Evolutionary conservation across 1,284 basidiomycete genomes (phyloP), one percentile per base, ranked within the genome.

Genomic region (Leccinum subspadiceum): DNA sequence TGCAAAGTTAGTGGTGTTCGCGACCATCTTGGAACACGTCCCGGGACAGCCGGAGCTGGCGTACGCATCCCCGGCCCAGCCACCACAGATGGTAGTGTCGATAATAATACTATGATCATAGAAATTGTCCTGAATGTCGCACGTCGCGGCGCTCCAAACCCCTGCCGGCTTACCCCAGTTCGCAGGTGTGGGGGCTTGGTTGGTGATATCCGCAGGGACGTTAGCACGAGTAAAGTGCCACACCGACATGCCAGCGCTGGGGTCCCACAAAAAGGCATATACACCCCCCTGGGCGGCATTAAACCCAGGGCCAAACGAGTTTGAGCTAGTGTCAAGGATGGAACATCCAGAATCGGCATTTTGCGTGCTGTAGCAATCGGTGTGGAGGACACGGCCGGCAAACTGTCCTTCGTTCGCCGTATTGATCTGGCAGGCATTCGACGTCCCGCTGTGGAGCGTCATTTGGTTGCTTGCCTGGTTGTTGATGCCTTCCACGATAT

Each of bases 401-500:
- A 68, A 77, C n/a, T 1, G 49, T 24, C 8, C 24, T 9, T 31
- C 1, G 17, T 20, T 44, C n/a, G 22, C 4, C 7, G 24, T 49
- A 12, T 60, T 33, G 20, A 70, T 22, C 12, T 51, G 64, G 53
- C 69, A 70, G 0, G 63, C 0, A 1, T 56, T n/a, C 6, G 53
- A 41, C 20, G 39, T 70, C 52, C 77, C 75, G 15, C 80, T 86
- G 75, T 93, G 90, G 3, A 91, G 78, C 0, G 89, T 90, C 75
- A 85, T 83, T 66, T 87, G 87, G 68, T 92, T 92, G 50, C 76
- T 70, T 2, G 69, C 64, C 59, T 79, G 75, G 53, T 79, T 67
- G 69, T 90, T 83, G 46, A 90, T 83, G 51, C 86, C 84, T 75
- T 93, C 87, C 4, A 90, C 69, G 61, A 92, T 80, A 70, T 92